A percentile compares a stretch with the other conserved stretches of the same genome.
Conservation (phyloP, 2,329 filamentous ascomycete genomes). For the Aspergillus sp. region DNA sequence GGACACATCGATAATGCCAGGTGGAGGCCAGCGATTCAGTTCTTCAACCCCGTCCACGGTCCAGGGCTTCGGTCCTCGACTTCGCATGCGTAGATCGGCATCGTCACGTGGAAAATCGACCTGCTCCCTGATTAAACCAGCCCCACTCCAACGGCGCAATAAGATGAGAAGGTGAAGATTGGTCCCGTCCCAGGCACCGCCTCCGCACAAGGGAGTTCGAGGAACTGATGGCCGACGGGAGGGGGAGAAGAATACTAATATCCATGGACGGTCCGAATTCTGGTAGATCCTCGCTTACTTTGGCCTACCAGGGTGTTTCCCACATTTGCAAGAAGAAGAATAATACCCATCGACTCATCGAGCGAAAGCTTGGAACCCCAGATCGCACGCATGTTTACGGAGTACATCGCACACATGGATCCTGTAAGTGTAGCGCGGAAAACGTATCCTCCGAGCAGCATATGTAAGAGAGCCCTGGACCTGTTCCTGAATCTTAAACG, state of each 20-base stretch:
- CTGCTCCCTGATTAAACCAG: constrained; percentile 9
- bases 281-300: not conserved
- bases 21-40: not conserved
- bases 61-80: not conserved
- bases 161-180: constrained; percentile 8
- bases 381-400: not conserved
- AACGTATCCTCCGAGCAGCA: not conserved
- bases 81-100: constrained; percentile 1
- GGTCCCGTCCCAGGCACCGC: not conserved
- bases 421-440: not conserved
- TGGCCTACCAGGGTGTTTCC: not conserved
- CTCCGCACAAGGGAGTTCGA: not conserved
- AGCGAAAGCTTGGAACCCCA: not conserved
- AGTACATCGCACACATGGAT: not conserved
- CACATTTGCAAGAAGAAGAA: not conserved
- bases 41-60: not conserved
- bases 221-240: not conserved
- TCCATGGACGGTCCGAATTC: not conserved
- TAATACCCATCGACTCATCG: not conserved
- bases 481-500: not conserved
- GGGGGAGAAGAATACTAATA: not conserved
- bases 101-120: constrained; percentile 11
- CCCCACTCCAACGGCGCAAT: constrained; percentile 5
- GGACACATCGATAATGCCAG: not conserved
- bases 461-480: not conserved